phyloP scores from a whole-genome alignment of 768 basidiomycete genomes.

The Russula abietina region DNA sequence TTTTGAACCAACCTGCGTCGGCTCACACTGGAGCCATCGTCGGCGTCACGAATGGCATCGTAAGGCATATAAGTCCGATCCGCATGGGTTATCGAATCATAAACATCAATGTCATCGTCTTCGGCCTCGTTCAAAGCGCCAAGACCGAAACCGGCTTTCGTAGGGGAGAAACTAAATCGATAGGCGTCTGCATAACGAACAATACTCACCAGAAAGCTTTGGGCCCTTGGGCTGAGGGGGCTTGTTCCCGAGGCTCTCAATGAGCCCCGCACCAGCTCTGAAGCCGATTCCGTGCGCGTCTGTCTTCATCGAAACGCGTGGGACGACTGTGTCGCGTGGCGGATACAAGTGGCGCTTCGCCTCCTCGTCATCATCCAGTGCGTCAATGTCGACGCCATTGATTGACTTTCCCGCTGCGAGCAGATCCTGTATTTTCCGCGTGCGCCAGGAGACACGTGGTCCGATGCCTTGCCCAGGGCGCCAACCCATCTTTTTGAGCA shows the following conservation, averaged over 20 bases:
- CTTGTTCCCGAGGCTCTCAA: slow-evolving; percentile 48
- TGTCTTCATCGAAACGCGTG: slow-evolving; percentile 61
- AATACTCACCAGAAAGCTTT: slow-evolving; percentile 48
- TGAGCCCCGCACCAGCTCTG: slow-evolving; percentile 53
- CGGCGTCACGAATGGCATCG: slow-evolving; percentile 56
- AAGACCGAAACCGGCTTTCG: slow-evolving; percentile 75
- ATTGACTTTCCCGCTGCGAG: slow-evolving; percentile 35
- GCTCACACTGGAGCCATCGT: slow-evolving; percentile 47
- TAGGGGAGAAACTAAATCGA: neutral
- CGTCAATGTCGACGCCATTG: slow-evolving; percentile 31
- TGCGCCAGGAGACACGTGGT: slow-evolving; percentile 72
- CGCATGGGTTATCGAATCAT: slow-evolving; percentile 43
- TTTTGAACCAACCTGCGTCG: slow-evolving; percentile 13
- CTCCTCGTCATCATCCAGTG: slow-evolving; percentile 60
- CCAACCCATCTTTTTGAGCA: slow-evolving; percentile 97
- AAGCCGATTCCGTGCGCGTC: slow-evolving; percentile 82
- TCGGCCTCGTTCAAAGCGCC: slow-evolving; percentile 92
- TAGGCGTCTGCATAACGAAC: neutral
- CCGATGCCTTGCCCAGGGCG: slow-evolving; percentile 88
- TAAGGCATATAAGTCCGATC: slow-evolving; percentile 54
- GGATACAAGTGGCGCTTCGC: slow-evolving; percentile 84
- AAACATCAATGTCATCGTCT: slow-evolving; percentile 85
- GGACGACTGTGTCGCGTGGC: slow-evolving; percentile 66
- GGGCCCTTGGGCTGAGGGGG: slow-evolving; percentile 38
- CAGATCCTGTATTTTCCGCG: slow-evolving; percentile 66